Conservation (phyloP, 2,329 filamentous ascomycete genomes). For the Gnomoniopsis smithogilvyi region DNA sequence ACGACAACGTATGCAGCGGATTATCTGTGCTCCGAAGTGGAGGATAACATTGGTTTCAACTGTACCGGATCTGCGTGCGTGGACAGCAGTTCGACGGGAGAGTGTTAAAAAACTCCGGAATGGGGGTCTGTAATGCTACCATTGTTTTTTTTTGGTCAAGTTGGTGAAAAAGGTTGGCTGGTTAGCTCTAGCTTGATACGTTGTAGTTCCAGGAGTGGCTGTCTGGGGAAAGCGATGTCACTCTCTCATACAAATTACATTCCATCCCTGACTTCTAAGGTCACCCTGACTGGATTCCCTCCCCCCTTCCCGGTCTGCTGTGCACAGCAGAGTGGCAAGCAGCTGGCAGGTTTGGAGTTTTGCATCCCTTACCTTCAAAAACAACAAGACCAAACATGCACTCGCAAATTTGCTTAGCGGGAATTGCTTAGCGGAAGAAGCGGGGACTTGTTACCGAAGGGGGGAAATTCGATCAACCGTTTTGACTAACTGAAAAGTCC, state of each 20-base stretch:
- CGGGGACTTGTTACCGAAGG: no score
- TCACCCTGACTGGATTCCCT: not conserved
- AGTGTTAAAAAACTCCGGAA: not conserved
- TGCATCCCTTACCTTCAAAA: no score
- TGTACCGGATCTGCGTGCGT: constrained; percentile 11
- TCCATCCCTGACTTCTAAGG: not conserved
- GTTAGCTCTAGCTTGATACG: not conserved
- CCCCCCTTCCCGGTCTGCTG: no score
- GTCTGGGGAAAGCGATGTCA: not conserved
- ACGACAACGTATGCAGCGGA: constrained; percentile 1
- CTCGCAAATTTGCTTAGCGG: no score
- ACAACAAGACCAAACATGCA: no score
- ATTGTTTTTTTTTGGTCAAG: not conserved
- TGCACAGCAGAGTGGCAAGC: no score
- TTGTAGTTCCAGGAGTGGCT: not conserved
- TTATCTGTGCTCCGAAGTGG: constrained; percentile 11
- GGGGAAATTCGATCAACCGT: no score
- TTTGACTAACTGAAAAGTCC: no score
- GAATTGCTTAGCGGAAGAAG: no score
- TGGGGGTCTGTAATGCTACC: not conserved
- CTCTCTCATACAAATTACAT: not conserved
- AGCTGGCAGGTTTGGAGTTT: no score
- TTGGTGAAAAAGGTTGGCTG: not conserved
- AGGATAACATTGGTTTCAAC: constrained; percentile 4
- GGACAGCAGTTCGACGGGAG: not conserved